Base-by-base conservation (phyloP, 345 rosid species). In the Melaleuca quinquenervia region DNA sequence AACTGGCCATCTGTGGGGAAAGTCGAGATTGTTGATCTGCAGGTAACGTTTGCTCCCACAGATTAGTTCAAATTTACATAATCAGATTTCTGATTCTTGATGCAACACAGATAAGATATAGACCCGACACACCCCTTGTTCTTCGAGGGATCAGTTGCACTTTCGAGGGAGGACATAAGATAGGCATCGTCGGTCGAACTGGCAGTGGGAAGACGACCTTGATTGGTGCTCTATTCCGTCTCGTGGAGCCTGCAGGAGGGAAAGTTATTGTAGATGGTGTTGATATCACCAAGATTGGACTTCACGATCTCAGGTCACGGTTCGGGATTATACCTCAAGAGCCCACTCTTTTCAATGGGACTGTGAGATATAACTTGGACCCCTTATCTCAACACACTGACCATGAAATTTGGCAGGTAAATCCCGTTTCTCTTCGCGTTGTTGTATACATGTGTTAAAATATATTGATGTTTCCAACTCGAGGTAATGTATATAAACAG, bases 141-240 rank as follows among this genome's bases (percentile, higher is more conserved):
- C 90, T 97, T 82, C 92, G 90, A 55, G 98, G 98, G 51, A 90
- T 97, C 87, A 97, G 94, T 84, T 97, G 99, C 89, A 91, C 89
- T 11, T 93, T 97, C 86, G 90, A 92, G 89, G 99, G 98, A 89
- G 98, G 99, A 22, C 96, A 96, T 82, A 96, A 93, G 92, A 96
- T 97, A 45, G 99, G 99, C 15, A 92, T 96, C 53, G 98, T 97
- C 89, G 99, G 99, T 36, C 90, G 98, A 74, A 97, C 98, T 3
- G 99, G 99, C 54, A 95, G 98, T 58, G 98, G 99, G 64, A 97
- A 97, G 93, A 93, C 99, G 3, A 97, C 98, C 82, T 92, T 96
- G 75, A 97, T 95, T 4, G 88, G 99, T 88, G 98, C 99, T 89
- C 80, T 95, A 83, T 97, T 96, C 89, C 98, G 96, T 83, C 93